These are phyloP conservation scores for Trichoderma simmonsii DNA, from an alignment of 2,329 filamentous ascomycete genomes.

Conservation along the genomic window DNA sequence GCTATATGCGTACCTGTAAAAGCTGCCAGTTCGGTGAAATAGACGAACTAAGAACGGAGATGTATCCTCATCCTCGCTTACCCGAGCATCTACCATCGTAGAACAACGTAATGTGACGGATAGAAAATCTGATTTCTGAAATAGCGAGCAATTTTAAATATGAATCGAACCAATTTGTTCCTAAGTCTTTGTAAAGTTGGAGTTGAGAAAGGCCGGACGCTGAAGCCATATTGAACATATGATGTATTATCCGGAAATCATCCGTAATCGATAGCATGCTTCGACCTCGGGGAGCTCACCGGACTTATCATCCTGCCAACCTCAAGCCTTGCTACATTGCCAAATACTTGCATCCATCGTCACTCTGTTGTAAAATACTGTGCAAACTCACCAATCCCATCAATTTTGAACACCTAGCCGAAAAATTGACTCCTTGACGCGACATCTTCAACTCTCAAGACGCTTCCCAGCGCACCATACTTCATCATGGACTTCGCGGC, in stretches of 20 bases:
- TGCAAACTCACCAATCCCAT: not conserved
- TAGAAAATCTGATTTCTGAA: not conserved
- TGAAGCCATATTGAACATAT: not conserved
- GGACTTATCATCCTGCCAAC: not conserved
- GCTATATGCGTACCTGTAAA: slow-evolving; percentile 57
- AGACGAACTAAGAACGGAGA: slow-evolving; percentile 83
- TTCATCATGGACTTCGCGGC: slow-evolving; percentile 87
- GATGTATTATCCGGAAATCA: slow-evolving; percentile 26
- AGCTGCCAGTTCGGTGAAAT: slow-evolving; percentile 72
- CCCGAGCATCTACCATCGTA: not conserved
- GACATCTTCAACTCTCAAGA: not conserved
- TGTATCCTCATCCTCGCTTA: slow-evolving; percentile 58
- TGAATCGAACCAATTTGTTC: not conserved
- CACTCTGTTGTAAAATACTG: too few relatives aligned
- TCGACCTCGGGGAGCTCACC: not conserved
- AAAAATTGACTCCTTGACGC: not conserved
- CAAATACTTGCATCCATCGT: not conserved
- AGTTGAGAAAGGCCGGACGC: not conserved
- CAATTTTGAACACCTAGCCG: not conserved
- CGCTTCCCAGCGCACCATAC: slow-evolving; percentile 15
- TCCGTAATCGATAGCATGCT: slow-evolving; percentile 28
- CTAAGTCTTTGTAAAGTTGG: not conserved
- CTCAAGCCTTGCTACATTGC: not conserved
- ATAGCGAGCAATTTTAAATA: not conserved
- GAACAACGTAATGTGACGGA: not conserved